phyloP scores from a whole-genome alignment of 2,329 filamentous ascomycete species.

The Aphanocladium album region DNA sequence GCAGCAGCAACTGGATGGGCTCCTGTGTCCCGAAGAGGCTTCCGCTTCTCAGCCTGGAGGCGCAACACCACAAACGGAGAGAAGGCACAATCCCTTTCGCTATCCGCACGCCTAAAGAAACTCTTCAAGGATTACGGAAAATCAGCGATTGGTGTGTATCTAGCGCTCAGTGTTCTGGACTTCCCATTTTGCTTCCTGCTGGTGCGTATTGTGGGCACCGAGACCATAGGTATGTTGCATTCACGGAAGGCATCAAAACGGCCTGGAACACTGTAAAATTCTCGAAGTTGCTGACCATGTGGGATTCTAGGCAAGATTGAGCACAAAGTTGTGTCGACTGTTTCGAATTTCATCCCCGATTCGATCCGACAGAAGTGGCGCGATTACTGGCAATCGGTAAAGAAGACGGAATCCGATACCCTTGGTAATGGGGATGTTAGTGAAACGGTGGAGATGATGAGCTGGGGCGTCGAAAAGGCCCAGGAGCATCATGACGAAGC shows the following conservation, averaged over 20 bases:
- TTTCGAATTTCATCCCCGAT: slow-evolving; percentile 56
- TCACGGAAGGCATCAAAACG: background rate
- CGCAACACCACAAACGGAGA: slow-evolving; percentile 21
- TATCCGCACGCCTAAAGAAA: slow-evolving; percentile 72
- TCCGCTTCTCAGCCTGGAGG: slow-evolving; percentile 31
- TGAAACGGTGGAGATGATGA: slow-evolving; percentile 45
- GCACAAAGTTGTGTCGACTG: slow-evolving; percentile 58
- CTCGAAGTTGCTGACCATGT: background rate
- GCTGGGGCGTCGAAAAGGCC: slow-evolving; percentile 60
- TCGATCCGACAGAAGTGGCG: slow-evolving; percentile 49
- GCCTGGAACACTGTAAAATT: background rate
- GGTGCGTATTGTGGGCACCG: slow-evolving; percentile 76
- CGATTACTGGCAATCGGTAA: slow-evolving; percentile 44
- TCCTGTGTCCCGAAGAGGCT: slow-evolving; percentile 23
- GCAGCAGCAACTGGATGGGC: background rate
- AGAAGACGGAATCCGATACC: slow-evolving; percentile 39
- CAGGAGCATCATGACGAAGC: slow-evolving; percentile 56
- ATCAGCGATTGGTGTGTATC: slow-evolving; percentile 87
- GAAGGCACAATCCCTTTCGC: slow-evolving; percentile 34
- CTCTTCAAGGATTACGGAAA: slow-evolving; percentile 91
- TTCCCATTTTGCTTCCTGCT: slow-evolving; percentile 94
- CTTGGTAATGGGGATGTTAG: slow-evolving; percentile 39
- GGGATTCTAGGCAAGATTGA: slow-evolving; percentile 51
- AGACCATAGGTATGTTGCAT: slow-evolving; percentile 64
- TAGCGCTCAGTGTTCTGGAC: slow-evolving; percentile 76